Conservation (phyloP, 192 early-diverging fungal genomes). For the Lunasporangiospora selenospora region DNA sequence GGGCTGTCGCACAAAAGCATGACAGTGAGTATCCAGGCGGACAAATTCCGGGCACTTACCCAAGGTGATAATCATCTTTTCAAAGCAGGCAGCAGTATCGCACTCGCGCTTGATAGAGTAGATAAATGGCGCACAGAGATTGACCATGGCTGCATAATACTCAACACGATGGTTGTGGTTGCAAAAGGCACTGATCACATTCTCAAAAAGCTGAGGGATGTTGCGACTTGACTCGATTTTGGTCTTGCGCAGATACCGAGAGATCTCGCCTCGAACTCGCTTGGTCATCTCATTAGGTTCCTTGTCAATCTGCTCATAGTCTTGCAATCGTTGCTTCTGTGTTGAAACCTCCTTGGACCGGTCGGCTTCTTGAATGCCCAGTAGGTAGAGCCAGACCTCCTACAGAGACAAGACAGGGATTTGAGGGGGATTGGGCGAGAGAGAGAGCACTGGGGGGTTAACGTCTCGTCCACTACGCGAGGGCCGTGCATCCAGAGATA, state of each 20-base stretch:
- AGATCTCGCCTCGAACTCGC: constrained; percentile 81
- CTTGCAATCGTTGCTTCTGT: constrained; percentile 56
- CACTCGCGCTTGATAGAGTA: constrained; percentile 73
- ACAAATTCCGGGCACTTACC: constrained; percentile 63
- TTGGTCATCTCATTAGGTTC: constrained; percentile 68
- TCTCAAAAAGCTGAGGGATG: constrained; percentile 66
- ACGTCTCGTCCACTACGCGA: constrained; percentile 1
- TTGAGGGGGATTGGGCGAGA: constrained; percentile 15
- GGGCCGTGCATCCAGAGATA: not conserved
- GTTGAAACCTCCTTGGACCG: constrained; percentile 62
- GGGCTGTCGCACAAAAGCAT: too few relatives aligned
- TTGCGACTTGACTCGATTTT: constrained; percentile 54
- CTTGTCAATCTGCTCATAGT: constrained; percentile 79
- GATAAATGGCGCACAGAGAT: constrained; percentile 85
- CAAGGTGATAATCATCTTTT: constrained; percentile 73
- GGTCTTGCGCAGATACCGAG: constrained; percentile 66
- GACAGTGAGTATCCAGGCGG: too few relatives aligned
- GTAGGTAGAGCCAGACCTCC: constrained; percentile 89
- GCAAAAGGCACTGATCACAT: constrained; percentile 87
- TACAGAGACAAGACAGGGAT: constrained; percentile 29
- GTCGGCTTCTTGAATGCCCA: constrained; percentile 84
- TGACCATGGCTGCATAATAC: constrained; percentile 77
- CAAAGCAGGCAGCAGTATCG: constrained; percentile 86
- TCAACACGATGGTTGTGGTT: constrained; percentile 79
- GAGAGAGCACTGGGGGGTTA: constrained; percentile 44